Base-by-base conservation (phyloP, 2,329 filamentous ascomycete species). In the Domatiomyces globalis region DNA sequence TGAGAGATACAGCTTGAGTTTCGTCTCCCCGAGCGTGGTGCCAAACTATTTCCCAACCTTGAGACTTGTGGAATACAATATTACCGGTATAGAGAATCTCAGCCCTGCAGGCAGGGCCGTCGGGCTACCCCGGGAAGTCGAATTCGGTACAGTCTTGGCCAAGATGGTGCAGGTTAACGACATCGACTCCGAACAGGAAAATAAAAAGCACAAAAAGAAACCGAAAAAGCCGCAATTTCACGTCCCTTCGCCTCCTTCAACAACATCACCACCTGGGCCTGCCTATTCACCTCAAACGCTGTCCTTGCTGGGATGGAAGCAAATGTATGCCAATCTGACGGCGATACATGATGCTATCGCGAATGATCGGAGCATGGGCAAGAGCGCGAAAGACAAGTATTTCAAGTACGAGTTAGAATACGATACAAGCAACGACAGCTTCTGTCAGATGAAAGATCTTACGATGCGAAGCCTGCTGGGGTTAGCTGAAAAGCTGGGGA, bases 251-350 rank as follows among this genome's bases (percentile, higher is more conserved):
- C 79, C 82, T 1, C 92, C 92, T 1, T 79, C 85, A 0, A 81
- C 83, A 60, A 77, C 77, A 1, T 69, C 83, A 6, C 79, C 80
- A 5, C 90, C 90, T 0, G 92, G 92, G 0, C 92, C 92, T 0
- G 92, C 87, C 6, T 96, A 98, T 67, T 87, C 83, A 18, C 81
- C 84, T 6, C 92, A 98, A 64, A 73, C 86, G 0, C 73, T 96
- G 39, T 85, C 87, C 0, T 73, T 89, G 55, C 75, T 84, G 2
- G 81, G 86, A 4, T 95, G 87, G 66, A 87, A 81, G 3, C 92
- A 98, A 62, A 95, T 94, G 67, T 95, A 81, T 66, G 88, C 90
- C 54, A 98, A 98, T 65, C 71, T 98, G n/a, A 96, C 90, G 0
- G 71, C 79, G 53, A 83, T 95, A 68, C 94, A 96, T 69, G 85